These are phyloP conservation scores for Pulicaria dysenterica DNA, from an alignment of 129 eudicot genomes.

Conservation along the genomic window DNA sequence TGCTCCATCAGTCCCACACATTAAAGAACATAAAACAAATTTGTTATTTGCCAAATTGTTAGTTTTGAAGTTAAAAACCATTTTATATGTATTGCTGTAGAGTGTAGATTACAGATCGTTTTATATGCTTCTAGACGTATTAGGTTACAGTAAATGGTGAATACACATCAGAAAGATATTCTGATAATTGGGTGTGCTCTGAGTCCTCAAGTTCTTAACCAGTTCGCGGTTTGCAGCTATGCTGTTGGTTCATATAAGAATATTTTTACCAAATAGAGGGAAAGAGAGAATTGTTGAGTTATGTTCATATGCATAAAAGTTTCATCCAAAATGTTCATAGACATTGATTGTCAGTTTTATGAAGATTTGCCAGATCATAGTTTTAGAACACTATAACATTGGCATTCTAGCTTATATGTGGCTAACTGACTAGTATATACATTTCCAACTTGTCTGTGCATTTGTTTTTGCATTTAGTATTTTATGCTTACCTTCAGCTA, in stretches of 20 bases:
- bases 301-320: neutral
- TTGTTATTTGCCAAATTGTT: too few relatives aligned
- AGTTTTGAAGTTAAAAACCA: neutral
- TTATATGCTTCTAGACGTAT: neutral
- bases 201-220: too few relatives aligned
- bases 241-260: neutral
- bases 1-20: neutral
- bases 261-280: conserved; percentile 1
- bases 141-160: too few relatives aligned
- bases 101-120: neutral
- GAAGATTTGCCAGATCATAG: neutral
- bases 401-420: neutral
- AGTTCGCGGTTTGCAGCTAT: neutral
- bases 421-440: neutral
- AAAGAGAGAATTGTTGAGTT: neutral
- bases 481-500: neutral
- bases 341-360: neutral
- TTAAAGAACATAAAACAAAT: too few relatives aligned
- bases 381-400: neutral
- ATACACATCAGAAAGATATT: too few relatives aligned
- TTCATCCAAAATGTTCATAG: neutral
- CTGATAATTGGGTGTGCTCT: too few relatives aligned
- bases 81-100: neutral
- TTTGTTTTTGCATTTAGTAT: neutral
- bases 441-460: neutral